Percentiles rank a stretch among this genome's conserved stretches.
Conservation (phyloP, 2,329 filamentous ascomycete genomes). For the Epichloe uncinata region DNA sequence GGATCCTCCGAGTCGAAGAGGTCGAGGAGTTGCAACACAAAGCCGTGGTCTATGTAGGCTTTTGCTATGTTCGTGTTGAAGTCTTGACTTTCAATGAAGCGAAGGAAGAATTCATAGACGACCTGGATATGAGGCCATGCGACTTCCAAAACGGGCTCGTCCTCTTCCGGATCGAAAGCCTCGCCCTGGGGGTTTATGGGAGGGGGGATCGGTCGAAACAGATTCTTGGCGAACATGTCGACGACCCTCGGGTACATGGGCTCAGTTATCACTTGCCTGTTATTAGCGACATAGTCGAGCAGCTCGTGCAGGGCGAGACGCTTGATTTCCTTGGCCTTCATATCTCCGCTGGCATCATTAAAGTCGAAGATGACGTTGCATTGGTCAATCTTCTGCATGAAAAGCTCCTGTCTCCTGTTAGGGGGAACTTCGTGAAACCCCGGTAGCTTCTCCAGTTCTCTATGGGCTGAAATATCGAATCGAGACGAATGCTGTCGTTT, state of each 20-base stretch:
- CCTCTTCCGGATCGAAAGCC: constrained; percentile 96
- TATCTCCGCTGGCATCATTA: constrained; percentile 93
- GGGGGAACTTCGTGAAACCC: constrained; percentile 98
- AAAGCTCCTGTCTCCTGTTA: constrained; percentile 86
- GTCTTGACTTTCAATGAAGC: constrained; percentile 98
- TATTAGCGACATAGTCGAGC: constrained; percentile 96
- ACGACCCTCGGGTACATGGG: constrained; percentile 98
- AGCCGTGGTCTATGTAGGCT: constrained; percentile 95
- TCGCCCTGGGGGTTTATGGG: constrained; percentile 97
- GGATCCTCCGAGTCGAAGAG: constrained; percentile 97
- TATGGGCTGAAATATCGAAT: constrained; percentile 93
- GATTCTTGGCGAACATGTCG: constrained; percentile 98
- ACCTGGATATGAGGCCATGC: constrained; percentile 99
- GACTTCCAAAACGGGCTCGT: constrained; percentile 93
- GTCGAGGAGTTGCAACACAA: constrained; percentile 92
- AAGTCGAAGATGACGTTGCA: constrained; percentile 99
- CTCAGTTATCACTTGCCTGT: constrained; percentile 94
- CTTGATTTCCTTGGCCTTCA: constrained; percentile 99
- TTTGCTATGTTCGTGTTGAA: constrained; percentile 99
- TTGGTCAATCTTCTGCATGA: constrained; percentile 99
- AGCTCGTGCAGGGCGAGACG: constrained; percentile 88
- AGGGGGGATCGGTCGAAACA: constrained; percentile 96
- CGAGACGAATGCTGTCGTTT: constrained; percentile 95
- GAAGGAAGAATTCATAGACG: constrained; percentile 97
- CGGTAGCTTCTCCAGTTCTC: constrained; percentile 91